phyloP scores from a whole-genome alignment of 345 rosid species.

The Psidium friedrichsthalianum region DNA sequence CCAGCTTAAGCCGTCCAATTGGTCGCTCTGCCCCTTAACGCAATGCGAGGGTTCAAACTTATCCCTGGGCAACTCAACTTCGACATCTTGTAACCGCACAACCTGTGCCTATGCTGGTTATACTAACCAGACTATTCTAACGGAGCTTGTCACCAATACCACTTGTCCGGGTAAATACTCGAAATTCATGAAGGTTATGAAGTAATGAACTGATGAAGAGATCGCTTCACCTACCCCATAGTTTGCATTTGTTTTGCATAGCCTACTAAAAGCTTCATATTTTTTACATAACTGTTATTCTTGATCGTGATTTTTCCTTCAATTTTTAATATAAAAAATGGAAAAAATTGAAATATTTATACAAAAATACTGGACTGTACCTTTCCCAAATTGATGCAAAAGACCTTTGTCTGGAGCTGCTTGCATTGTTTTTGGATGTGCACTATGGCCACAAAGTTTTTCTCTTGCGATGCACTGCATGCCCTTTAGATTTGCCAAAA shows the following conservation, averaged over 20 bases:
- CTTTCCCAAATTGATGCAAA: neutral
- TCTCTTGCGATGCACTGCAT: neutral
- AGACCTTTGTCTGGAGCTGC: neutral
- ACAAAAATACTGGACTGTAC: neutral
- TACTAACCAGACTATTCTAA: slow-evolving; percentile 25
- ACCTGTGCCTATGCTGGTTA: slow-evolving; percentile 71
- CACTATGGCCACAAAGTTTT: neutral
- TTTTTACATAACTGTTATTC: neutral
- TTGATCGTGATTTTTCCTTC: neutral
- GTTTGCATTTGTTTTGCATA: neutral
- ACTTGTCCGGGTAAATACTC: slow-evolving; percentile 27
- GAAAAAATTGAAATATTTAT: neutral
- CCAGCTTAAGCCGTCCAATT: slow-evolving; percentile 15
- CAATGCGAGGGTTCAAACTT: slow-evolving; percentile 35
- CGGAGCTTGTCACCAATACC: slow-evolving; percentile 19
- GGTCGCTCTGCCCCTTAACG: slow-evolving; percentile 49
- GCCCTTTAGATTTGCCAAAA: neutral
- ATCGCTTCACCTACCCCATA: neutral
- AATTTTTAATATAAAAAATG: neutral
- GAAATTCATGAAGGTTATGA: neutral
- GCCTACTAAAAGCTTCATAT: neutral
- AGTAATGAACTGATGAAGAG: neutral
- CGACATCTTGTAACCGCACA: slow-evolving; percentile 23
- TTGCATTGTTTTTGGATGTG: neutral
- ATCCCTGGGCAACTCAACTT: slow-evolving; percentile 29